Evolutionary conservation across 306 rosid species (phyloP).

Genomic region (Vigna radiata): DNA sequence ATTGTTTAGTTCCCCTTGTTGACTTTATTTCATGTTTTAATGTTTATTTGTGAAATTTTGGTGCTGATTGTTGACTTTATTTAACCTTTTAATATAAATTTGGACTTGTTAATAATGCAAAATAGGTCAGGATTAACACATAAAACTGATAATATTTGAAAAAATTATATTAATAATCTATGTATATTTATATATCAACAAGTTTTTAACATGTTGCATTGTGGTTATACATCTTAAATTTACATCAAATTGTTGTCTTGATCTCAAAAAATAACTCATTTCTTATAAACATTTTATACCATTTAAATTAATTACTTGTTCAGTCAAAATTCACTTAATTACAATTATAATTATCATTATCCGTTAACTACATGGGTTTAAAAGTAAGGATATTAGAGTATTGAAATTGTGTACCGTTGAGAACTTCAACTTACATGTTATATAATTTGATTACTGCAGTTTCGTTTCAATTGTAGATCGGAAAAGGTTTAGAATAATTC

Average conservation of each 20-base stretch:
- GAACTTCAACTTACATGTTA: background rate
- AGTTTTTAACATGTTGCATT: no score
- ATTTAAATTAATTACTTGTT: background rate
- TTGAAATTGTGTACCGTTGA: background rate
- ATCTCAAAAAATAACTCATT: no score
- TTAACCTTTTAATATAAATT: background rate
- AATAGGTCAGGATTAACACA: no score
- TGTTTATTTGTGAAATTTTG: no score
- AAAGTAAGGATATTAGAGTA: background rate
- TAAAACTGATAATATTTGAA: no score
- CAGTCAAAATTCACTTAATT: background rate
- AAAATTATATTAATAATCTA: no score
- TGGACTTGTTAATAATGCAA: background rate
- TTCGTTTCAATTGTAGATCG: background rate
- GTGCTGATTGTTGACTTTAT: background rate
- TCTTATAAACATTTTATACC: background rate
- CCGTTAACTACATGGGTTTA: background rate
- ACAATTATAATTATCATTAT: background rate
- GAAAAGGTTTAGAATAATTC: background rate
- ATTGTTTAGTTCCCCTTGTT: no score
- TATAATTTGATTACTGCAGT: conserved; percentile 17
- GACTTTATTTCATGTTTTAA: no score
- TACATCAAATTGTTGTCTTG: no score
- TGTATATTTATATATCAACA: no score
- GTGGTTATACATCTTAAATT: no score